Evolutionary conservation across 106 monocot genomes (phyloP).

Genomic region (Dendrobium officinale): DNA sequence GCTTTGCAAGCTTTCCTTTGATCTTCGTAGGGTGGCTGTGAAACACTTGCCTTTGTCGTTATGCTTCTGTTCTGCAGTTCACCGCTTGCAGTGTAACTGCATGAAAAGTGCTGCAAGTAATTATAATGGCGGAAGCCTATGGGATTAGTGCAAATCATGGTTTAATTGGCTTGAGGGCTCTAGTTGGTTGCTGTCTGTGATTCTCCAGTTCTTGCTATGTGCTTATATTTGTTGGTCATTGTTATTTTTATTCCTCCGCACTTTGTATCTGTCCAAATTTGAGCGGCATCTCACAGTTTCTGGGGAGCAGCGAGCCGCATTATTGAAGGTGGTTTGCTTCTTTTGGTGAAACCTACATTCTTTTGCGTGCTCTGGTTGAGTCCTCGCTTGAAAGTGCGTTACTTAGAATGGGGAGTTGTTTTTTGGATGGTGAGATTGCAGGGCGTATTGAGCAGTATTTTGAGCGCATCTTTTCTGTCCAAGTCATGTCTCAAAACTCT

Average conservation of each 20-base stretch:
- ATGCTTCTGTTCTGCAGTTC: slow-evolving; percentile 94
- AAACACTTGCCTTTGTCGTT: slow-evolving; percentile 73
- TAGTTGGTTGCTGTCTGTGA: slow-evolving; percentile 68
- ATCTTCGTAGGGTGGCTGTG: slow-evolving; percentile 63
- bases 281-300: slow-evolving; percentile 92
- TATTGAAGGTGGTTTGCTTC: slow-evolving; percentile 96
- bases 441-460: slow-evolving; percentile 79
- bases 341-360: slow-evolving; percentile 91
- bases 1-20: slow-evolving; percentile 60
- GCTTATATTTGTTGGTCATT: slow-evolving; percentile 82
- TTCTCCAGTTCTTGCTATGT: slow-evolving; percentile 92
- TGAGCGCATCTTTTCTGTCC: slow-evolving; percentile 83
- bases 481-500: slow-evolving; percentile 84
- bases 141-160: slow-evolving; percentile 82
- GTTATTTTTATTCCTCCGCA: slow-evolving; percentile 78
- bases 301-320: slow-evolving; percentile 89
- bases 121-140: slow-evolving; percentile 91
- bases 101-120: slow-evolving; percentile 81
- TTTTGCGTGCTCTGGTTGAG: slow-evolving; percentile 81
- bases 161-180: slow-evolving; percentile 81
- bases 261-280: slow-evolving; percentile 86
- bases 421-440: slow-evolving; percentile 80
- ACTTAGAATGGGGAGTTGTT: slow-evolving; percentile 84
- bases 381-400: slow-evolving; percentile 86
- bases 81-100: slow-evolving; percentile 74